Percentiles rank a stretch among this genome's conserved stretches.
Evolutionary conservation across 2,329 filamentous ascomycete genomes (phyloP).

Genomic region (Colletotrichum noveboracense): DNA sequence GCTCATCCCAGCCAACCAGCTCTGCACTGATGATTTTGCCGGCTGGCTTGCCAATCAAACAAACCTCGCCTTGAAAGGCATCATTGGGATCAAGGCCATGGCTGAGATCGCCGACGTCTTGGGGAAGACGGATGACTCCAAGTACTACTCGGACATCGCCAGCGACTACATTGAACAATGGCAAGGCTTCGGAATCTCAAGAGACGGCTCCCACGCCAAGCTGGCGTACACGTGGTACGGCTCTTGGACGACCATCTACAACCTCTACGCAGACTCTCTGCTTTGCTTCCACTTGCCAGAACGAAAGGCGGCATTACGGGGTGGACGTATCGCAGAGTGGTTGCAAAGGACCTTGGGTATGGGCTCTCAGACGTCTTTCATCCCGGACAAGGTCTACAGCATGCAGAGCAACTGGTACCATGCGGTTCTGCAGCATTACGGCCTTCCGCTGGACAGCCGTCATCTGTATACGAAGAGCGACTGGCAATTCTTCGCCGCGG

Average conservation of each 20-base stretch:
- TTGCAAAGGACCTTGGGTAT: slow-evolving; percentile 27
- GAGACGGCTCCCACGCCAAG: slow-evolving; percentile 76
- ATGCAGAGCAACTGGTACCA: slow-evolving; percentile 84
- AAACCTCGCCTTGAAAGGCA: slow-evolving; percentile 78
- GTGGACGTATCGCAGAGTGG: not conserved
- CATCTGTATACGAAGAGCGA: slow-evolving; percentile 89
- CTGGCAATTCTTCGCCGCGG: slow-evolving; percentile 90
- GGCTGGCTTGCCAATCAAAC: slow-evolving; percentile 77
- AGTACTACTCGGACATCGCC: slow-evolving; percentile 67
- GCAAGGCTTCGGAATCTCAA: slow-evolving; percentile 72
- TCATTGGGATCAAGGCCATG: slow-evolving; percentile 81
- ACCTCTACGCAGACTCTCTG: slow-evolving; percentile 76
- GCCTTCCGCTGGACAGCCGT: slow-evolving; percentile 80
- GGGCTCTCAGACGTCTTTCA: slow-evolving; percentile 55
- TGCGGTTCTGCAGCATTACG: slow-evolving; percentile 80
- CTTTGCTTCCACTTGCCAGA: slow-evolving; percentile 74
- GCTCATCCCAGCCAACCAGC: slow-evolving; percentile 72
- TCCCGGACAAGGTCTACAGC: slow-evolving; percentile 77
- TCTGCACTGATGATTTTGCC: slow-evolving; percentile 81
- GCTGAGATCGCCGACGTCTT: slow-evolving; percentile 68
- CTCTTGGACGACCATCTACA: slow-evolving; percentile 83
- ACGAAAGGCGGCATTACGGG: slow-evolving; percentile 19
- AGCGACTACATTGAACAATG: slow-evolving; percentile 73
- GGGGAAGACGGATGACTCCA: slow-evolving; percentile 61
- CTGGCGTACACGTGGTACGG: slow-evolving; percentile 82